A percentile compares a stretch with the other conserved stretches of the same genome.
Evolutionary conservation across 2,329 filamentous ascomycete genomes (phyloP).

Genomic region (Penicillium glabrum): DNA sequence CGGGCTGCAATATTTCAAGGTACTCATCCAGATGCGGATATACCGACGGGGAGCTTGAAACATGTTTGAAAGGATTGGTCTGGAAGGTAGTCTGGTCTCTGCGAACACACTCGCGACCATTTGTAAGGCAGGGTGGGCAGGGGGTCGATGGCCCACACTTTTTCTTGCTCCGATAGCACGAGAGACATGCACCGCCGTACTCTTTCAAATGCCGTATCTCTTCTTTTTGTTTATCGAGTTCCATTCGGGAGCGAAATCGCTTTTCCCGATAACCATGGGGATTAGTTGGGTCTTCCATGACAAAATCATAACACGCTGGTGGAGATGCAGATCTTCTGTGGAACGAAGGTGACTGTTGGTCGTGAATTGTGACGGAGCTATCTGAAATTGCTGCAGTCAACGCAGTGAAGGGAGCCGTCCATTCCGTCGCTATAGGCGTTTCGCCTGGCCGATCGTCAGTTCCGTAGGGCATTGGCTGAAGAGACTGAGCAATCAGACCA

Average conservation of each 20-base stretch:
- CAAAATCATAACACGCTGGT: background rate
- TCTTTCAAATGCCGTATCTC: conserved; percentile 18
- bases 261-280: conserved; percentile 5
- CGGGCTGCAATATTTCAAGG: background rate
- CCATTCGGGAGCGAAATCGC: conserved; percentile 6
- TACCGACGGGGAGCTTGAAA: background rate
- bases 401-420: background rate
- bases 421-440: background rate
- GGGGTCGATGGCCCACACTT: conserved; percentile 19
- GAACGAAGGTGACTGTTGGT: background rate
- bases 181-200: conserved; percentile 29
- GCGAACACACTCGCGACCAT: conserved; percentile 24
- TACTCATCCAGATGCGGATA: background rate
- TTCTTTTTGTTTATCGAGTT: conserved; percentile 16
- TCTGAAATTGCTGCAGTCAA: background rate
- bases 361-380: background rate
- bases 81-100: background rate
- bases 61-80: background rate
- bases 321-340: background rate
- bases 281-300: conserved; percentile 19
- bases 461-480: background rate
- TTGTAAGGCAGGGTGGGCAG: conserved; percentile 21
- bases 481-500: background rate
- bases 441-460: background rate
- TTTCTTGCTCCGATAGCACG: conserved; percentile 30